Base-by-base conservation (phyloP, 306 rosid genomes). In the Oxytropis ochrocephala region DNA sequence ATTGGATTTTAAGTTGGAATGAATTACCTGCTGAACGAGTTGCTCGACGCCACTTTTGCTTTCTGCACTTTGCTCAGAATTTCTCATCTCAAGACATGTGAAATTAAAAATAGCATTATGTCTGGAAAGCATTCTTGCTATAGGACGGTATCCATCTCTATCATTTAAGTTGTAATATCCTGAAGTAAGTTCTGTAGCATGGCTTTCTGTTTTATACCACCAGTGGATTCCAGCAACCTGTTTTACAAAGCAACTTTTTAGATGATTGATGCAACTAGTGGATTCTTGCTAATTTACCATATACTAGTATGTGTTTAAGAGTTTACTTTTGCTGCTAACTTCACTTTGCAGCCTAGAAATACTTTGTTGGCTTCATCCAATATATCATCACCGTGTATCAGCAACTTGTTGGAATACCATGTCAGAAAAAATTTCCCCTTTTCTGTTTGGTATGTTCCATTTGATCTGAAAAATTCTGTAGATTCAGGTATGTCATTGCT, bases 141-240 rank as follows among this genome's bases (percentile, higher is more conserved):
- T 85, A 39, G 95, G 96, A 59, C 91, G 85, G 78, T 94, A 94
- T 55, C 97, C 95, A 64, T 94, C 98, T 80, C 98, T 84, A 30
- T 78, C 78, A 32, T 75, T 46, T 76, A 94, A 35, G 71, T 94
- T 94, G 80, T 94, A 94, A 74, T 88, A 94, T 76, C 97, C 97
- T 17, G 97, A 78, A 16, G 97, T 88, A 38, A 94, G 90, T 79
- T 94, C 96, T 13, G 91, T 91, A 4, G 97, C 98, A 71, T 94
- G 98, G 69, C 39, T 82, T 35, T 86, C 91, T 13, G 85, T 57
- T 51, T 72, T 77, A 53, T 88, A 94, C 97, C 96, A 90, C 98
- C 98, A 94, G 81, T 94, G 97, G 67, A 94, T 94, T 85, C 97
- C 97, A 6, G 97, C 80, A 17, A 94, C 94, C 98, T 94, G 79